Base-by-base conservation (phyloP, 805 yeast species). In the Saturnispora gosingensis region DNA sequence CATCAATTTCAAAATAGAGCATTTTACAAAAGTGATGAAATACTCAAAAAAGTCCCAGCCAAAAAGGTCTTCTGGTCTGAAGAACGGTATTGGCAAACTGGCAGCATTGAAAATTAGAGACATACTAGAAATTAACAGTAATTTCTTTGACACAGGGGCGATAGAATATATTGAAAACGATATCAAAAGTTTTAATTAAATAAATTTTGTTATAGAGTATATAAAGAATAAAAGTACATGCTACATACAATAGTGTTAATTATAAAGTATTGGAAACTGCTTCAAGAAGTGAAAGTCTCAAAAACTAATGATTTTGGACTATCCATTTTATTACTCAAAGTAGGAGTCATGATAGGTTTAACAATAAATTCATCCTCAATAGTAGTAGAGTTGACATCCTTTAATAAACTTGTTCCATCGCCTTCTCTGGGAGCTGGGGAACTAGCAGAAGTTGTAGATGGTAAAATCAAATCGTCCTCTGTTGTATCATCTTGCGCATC, bases 1-100 rank as follows among this genome's bases (percentile, higher is more conserved):
- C 40, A 28, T 62, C 5, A 59, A 58, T 35, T 24, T 20, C 1
- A 55, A 49, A 40, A 50, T 63, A 3, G 59, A 55, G 48, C 43
- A 58, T 6, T 55, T 56, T 22, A 51, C 56, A n/a, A 55, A 54
- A 30, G 54, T 61, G 20, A 59, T 55, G 50, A 59, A 57, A 11
- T 48, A 49, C 24, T 46, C 62, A 10, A n/a, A 55, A 22, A 24
- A 10, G 11, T 16, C 30, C 3, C 46, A 25, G 13, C 27, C 35
- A 13, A 46, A 45, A 39, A 30, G 45, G 7, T 44, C 32, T 11
- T 27, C 24, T 7, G 48, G 40, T 7, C 18, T 18, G 10, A 18
- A 7, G 7, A 58, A 58, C 51, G 16, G 38, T 22, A 45, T 59
- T 18, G 58, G 54, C 4, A 48, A 56, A 39, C 32, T 58, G n/a